Evolutionary conservation across 1,139 yeast genomes (phyloP), one percentile per base, ranked within the genome.

Genomic region (Yamadazyma jaroonii): DNA sequence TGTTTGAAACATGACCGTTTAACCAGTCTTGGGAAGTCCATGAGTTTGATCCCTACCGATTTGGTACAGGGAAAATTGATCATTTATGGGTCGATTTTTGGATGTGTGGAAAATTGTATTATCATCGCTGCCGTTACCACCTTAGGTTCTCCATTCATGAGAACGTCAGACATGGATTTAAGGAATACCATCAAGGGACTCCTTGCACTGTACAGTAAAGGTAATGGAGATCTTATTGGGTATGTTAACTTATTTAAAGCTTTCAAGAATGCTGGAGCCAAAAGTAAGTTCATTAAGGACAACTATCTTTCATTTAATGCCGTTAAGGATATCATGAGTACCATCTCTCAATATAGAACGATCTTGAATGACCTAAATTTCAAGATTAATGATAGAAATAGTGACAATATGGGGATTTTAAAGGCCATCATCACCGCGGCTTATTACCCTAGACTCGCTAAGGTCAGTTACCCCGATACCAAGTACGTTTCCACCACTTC

Each of bases 41-140:
- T 90, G 31, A 84, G 96, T 0, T 67, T 81, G 50, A 67, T 92
- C 41, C 97, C 97, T 0, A 77, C 95, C 8, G 97, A 92, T 58
- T 74, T 92, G 34, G 81, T 78, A 42, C 84, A 89, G 40, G 97
- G 96, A 6, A 92, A 92, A 53, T 60, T 90, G 35, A 64, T 92
- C 34, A 79, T 90, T 22, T 74, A 80, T 42, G 88, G 95, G 1
- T 79, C 94, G 32, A 74, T 89, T 9, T 86, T 90, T 57, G 95
- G 95, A 0, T 84, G 95, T 50, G 62, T 88, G n/a, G 90, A 85
- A 31, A 63, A 74, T 25, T 84, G 92, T 41, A 67, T 87, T 15
- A 77, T 90, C 0, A 63, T 88, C 17, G 92, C 96, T 0, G 79
- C 96, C 0, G 71, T 87, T 8, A 63, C 84, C 30, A 79, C 94